These are phyloP conservation scores for Colletotrichum musae DNA, from an alignment of 2,329 filamentous ascomycete genomes.

Conservation along the genomic window DNA sequence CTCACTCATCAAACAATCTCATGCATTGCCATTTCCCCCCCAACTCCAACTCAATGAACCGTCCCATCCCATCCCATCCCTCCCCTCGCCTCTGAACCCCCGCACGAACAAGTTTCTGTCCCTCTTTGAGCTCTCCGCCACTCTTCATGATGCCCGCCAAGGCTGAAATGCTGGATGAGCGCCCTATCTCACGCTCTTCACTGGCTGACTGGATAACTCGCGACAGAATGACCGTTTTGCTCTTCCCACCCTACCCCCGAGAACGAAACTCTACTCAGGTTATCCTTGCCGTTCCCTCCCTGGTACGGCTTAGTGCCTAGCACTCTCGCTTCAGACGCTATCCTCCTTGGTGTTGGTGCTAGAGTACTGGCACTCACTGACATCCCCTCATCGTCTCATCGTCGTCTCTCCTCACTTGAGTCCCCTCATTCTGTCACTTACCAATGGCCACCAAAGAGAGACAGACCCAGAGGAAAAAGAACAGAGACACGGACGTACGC, in stretches of 20 bases:
- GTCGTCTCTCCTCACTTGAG: slow-evolving; percentile 2
- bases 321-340: too few relatives aligned
- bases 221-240: neutral
- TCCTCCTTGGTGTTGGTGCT: too few relatives aligned
- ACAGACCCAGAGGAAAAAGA: too few relatives aligned
- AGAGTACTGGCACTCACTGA: neutral
- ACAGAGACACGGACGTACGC: slow-evolving; percentile 15
- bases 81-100: neutral
- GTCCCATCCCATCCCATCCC: neutral
- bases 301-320: too few relatives aligned
- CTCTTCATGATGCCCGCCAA: slow-evolving; percentile 27
- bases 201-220: neutral
- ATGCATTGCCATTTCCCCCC: too few relatives aligned
- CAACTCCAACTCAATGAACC: neutral
- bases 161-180: slow-evolving; percentile 32
- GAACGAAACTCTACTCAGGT: slow-evolving; percentile 6
- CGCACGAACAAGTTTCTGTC: slow-evolving; percentile 10
- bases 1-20: too few relatives aligned
- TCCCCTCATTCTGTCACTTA: slow-evolving; percentile 4
- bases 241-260: neutral
- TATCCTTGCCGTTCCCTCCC: slow-evolving; percentile 9
- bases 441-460: neutral
- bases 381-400: slow-evolving; percentile 8
- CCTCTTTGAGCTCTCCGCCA: slow-evolving; percentile 2
- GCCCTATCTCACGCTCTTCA: slow-evolving; percentile 18